Base-by-base conservation (phyloP, 208 protist genomes). In the Leishmania aethiopica region DNA sequence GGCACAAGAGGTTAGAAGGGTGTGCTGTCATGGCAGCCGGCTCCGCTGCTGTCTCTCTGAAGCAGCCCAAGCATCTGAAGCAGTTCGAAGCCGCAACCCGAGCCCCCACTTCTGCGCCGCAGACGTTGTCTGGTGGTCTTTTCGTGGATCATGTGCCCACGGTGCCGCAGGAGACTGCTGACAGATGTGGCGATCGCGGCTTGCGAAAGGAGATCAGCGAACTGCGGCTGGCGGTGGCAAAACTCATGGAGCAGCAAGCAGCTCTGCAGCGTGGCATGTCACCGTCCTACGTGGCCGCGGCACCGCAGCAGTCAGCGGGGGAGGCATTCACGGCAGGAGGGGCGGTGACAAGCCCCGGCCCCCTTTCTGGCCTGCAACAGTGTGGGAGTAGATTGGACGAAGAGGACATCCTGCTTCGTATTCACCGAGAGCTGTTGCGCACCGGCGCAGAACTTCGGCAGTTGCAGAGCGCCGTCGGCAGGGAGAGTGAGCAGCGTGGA, bases 131-230 rank as follows among this genome's bases (percentile, higher is more conserved):
- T 32, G 40, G 28, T 35, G 5, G 8, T 37, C 3, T 32, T 53
- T 74, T 47, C 3, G 45, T 55, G n/a, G 45, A 15, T 2, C 8
- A 62, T 35, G 32, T 11, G 8, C n/a, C 73, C 25, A 10, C 49
- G 11, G 19, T 64, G 6, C 5, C 1, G 13, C 28, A 59, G 3
- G 32, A 55, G 25, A 25, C 60, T 37, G 59, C 25, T 37, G 78
- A 82, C 3, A 57, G 17, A 7, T 67, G 78, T 32, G 82, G 66
- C 42, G 55, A 81, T 22, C 66, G 42, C 0, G 66, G n/a, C 32
- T 75, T 92, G 73, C 84, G 84, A 2, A 77, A 79, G 47, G 86
- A 92, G 74, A 71, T 92, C 13, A 84, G 84, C 32, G 89, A 89
- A 45, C 67, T 92, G 35, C 84, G 89, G 11, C 80, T 89, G 51